Evolutionary conservation across 148 eudicot genomes (phyloP).

Genomic region (Camellia japonica): DNA sequence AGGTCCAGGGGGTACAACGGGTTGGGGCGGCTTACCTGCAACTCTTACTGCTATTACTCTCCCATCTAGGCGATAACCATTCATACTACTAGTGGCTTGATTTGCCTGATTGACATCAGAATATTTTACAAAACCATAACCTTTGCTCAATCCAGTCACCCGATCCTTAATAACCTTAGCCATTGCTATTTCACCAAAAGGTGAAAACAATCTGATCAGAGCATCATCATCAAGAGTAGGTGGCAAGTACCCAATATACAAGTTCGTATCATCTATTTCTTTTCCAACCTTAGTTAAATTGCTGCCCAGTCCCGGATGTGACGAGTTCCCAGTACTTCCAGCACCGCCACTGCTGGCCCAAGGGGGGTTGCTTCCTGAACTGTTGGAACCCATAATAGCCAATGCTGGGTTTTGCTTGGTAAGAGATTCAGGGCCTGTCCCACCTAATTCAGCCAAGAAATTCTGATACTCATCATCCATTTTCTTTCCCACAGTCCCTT

Average conservation of each 20-base stretch:
- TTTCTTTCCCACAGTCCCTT: conserved; percentile 82
- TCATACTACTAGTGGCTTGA: conserved; percentile 73
- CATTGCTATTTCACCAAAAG: conserved; percentile 81
- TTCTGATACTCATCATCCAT: conserved; percentile 93
- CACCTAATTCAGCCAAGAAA: conserved; percentile 89
- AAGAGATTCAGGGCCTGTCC: conserved; percentile 65
- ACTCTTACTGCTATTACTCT: conserved; percentile 85
- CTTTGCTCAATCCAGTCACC: conserved; percentile 70
- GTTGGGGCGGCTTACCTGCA: conserved; percentile 89
- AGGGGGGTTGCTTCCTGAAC: conserved; percentile 55
- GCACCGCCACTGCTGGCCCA: conserved; percentile 47
- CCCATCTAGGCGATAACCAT: conserved; percentile 73
- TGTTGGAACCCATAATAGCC: conserved; percentile 41
- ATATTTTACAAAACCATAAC: conserved; percentile 94
- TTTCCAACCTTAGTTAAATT: conserved; percentile 40
- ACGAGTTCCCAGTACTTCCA: conserved; percentile 11
- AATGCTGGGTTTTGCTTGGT: conserved; percentile 37
- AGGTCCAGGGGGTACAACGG: conserved; percentile 59
- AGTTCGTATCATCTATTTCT: conserved; percentile 76
- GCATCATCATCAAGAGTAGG: conserved; percentile 86
- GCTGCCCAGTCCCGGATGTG: conserved; percentile 56
- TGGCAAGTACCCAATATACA: conserved; percentile 83
- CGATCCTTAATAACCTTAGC: conserved; percentile 86
- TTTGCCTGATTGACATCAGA: conserved; percentile 70
- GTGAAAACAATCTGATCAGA: conserved; percentile 63